Conservation (phyloP, 2,329 filamentous ascomycete species). For the Scedosporium aurantiacum region DNA sequence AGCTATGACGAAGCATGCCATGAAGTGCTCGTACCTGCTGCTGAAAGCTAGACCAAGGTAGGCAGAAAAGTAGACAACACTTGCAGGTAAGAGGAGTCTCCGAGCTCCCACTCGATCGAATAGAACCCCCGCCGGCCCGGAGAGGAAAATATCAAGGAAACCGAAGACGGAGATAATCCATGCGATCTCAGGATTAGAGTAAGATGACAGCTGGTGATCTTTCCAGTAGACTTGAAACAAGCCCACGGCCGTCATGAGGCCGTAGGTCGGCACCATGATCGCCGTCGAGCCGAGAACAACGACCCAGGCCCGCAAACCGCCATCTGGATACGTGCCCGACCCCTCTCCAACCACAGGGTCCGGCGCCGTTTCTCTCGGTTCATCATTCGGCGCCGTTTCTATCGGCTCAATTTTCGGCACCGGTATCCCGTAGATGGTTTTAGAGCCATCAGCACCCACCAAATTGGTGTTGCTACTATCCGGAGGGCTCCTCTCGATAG, state of each 20-base stretch:
- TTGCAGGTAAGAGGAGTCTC: slow-evolving; percentile 30
- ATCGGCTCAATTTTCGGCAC: not conserved
- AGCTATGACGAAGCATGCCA: slow-evolving; percentile 18
- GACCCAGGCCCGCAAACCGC: slow-evolving; percentile 59
- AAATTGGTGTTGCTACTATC: not conserved
- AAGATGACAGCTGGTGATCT: slow-evolving; percentile 55
- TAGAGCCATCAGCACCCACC: not conserved
- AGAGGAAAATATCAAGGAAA: slow-evolving; percentile 71
- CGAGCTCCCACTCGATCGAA: slow-evolving; percentile 69
- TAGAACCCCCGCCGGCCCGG: slow-evolving; percentile 69
- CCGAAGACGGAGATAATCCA: slow-evolving; percentile 81
- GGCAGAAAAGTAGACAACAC: slow-evolving; percentile 13
- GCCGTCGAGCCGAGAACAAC: slow-evolving; percentile 70
- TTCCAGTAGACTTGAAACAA: slow-evolving; percentile 69
- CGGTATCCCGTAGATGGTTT: not conserved
- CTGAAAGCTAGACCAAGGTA: slow-evolving; percentile 19
- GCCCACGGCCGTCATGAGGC: slow-evolving; percentile 62
- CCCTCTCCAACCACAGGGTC: not conserved
- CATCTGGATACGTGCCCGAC: slow-evolving; percentile 43
- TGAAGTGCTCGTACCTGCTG: slow-evolving; percentile 16
- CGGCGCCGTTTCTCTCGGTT: not conserved
- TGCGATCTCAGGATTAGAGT: slow-evolving; percentile 56
- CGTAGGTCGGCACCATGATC: slow-evolving; percentile 58
- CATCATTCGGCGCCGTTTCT: not conserved
- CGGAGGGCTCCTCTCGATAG: not conserved